These are phyloP conservation scores for Camellia lanceoleosa DNA, from an alignment of 148 eudicot species.

Conservation along the genomic window DNA sequence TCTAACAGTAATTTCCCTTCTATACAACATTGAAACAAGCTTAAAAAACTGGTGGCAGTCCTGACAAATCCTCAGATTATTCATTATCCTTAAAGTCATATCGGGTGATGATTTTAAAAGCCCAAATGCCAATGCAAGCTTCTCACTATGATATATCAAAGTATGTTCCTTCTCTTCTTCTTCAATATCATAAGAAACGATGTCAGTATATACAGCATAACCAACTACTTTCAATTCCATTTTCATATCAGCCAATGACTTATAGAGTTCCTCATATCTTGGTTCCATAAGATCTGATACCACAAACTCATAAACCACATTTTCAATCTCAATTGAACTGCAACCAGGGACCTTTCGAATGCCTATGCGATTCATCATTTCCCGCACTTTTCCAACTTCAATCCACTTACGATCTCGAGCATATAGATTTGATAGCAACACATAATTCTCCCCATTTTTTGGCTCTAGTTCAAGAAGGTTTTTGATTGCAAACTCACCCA, in stretches of 20 bases:
- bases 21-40: constrained; percentile 5
- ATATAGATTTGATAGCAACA: constrained; percentile 31
- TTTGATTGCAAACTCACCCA: constrained; percentile 26
- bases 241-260: constrained; percentile 20
- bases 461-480: constrained; percentile 38
- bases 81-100: not conserved
- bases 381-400: constrained; percentile 28
- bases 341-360: constrained; percentile 33
- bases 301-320: constrained; percentile 26
- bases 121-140: constrained; percentile 10
- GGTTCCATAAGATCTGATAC: constrained; percentile 28
- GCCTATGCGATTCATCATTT: constrained; percentile 18
- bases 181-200: constrained; percentile 14
- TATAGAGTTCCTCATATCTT: constrained; percentile 22
- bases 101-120: constrained; percentile 1
- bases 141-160: not conserved
- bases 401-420: constrained; percentile 27
- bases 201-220: constrained; percentile 12
- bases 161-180: constrained; percentile 1
- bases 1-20: constrained; percentile 4
- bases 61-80: constrained; percentile 12
- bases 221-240: constrained; percentile 10
- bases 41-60: constrained; percentile 11
- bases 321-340: constrained; percentile 32
- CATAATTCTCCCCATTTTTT: constrained; percentile 32